Evolutionary conservation across 768 basidiomycete species (phyloP).

Genomic region (Rhodocollybia butyracea): DNA sequence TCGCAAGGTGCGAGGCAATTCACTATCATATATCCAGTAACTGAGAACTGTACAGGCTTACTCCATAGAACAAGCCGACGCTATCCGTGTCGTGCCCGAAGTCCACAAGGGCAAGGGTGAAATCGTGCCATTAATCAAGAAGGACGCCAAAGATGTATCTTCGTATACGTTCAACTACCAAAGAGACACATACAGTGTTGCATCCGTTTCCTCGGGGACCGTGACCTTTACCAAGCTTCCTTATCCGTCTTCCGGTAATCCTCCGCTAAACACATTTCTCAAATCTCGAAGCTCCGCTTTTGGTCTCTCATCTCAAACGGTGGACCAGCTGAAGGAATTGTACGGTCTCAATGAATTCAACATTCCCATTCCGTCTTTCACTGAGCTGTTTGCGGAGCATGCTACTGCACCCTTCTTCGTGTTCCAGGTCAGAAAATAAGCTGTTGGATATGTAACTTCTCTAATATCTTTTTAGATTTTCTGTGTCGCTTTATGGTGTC

Average conservation of each 20-base stretch:
- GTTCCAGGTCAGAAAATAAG: constrained; percentile 71
- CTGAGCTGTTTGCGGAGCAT: constrained; percentile 90
- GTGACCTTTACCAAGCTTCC: constrained; percentile 75
- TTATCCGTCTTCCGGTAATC: constrained; percentile 78
- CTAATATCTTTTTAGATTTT: constrained; percentile 45
- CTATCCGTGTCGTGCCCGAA: constrained; percentile 77
- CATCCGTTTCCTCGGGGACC: constrained; percentile 40
- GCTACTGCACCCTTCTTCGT: constrained; percentile 99
- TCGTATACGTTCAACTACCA: constrained; percentile 93
- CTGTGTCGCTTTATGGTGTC: constrained; percentile 94
- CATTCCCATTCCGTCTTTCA: constrained; percentile 94
- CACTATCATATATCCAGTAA: not conserved
- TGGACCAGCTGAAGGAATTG: constrained; percentile 53
- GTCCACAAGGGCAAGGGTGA: constrained; percentile 86
- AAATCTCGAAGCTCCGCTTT: constrained; percentile 35
- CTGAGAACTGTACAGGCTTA: constrained; percentile 38
- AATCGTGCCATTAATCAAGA: constrained; percentile 75
- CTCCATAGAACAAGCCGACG: constrained; percentile 69
- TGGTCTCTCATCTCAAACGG: constrained; percentile 43
- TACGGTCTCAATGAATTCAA: constrained; percentile 96
- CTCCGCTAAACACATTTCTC: constrained; percentile 65
- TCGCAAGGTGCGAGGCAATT: constrained; percentile 45
- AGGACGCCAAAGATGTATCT: constrained; percentile 47
- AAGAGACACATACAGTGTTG: constrained; percentile 84
- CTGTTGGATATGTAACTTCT: not conserved